These are phyloP conservation scores for Periglandula ipomoeae DNA, from an alignment of 2,329 filamentous ascomycete species.

Conservation along the genomic window DNA sequence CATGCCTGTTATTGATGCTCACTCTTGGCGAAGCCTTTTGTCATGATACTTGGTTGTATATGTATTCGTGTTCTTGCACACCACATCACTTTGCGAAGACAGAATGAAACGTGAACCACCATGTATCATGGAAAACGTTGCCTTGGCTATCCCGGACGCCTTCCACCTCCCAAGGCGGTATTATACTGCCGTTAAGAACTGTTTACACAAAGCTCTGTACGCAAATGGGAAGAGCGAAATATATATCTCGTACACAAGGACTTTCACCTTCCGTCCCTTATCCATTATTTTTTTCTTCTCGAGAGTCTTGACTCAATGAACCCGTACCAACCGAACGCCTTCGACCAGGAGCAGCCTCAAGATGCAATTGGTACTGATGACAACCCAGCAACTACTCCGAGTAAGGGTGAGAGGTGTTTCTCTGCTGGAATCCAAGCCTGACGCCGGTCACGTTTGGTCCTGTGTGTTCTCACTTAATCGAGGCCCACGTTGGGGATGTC, in stretches of 20 bases:
- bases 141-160: slow-evolving; percentile 17
- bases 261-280: not conserved
- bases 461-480: slow-evolving; percentile 30
- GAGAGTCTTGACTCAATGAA: not conserved
- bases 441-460: not conserved
- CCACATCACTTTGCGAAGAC: not conserved
- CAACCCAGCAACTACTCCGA: not conserved
- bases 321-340: not conserved
- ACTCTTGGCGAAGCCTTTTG: no score
- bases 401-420: not conserved
- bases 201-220: slow-evolving; percentile 34
- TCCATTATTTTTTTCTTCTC: not conserved
- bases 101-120: slow-evolving; percentile 12
- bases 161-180: slow-evolving; percentile 20
- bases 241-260: slow-evolving; percentile 30
- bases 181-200: slow-evolving; percentile 24
- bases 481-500: slow-evolving; percentile 44
- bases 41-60: no score
- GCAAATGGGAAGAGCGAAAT: slow-evolving; percentile 23
- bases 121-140: slow-evolving; percentile 17
- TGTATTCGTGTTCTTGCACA: not conserved
- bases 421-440: not conserved
- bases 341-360: not conserved
- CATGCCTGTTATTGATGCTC: no score
- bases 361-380: not conserved